phyloP scores from a whole-genome alignment of 1,284 basidiomycete species.

The Ganoderma lucidum region DNA sequence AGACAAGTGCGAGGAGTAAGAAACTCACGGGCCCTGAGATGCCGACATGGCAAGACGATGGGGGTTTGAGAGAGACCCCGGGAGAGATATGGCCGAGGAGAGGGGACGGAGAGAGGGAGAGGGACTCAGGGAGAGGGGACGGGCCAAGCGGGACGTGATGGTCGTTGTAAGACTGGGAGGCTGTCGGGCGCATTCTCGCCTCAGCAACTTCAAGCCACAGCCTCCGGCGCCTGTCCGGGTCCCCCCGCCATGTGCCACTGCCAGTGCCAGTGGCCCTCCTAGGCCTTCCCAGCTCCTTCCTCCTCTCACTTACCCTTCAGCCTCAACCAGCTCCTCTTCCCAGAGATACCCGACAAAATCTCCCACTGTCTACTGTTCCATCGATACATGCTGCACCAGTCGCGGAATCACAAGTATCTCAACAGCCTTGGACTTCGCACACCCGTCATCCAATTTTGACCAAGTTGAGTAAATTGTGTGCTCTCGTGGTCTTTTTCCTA shows the following conservation, averaged over 20 bases:
- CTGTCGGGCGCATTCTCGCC: slow-evolving; percentile 11
- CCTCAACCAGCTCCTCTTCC: background rate
- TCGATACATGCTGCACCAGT: background rate
- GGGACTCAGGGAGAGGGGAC: background rate
- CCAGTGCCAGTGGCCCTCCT: too few species aligned
- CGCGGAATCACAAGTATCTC: background rate
- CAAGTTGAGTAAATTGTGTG: background rate
- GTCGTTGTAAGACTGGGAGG: slow-evolving; percentile 23
- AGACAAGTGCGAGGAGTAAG: background rate
- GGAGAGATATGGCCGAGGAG: background rate
- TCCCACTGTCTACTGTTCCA: background rate
- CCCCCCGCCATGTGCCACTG: slow-evolving; percentile 2
- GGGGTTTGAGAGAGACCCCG: slow-evolving; percentile 6
- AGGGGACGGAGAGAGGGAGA: background rate
- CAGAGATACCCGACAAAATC: background rate
- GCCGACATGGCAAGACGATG: slow-evolving; percentile 36
- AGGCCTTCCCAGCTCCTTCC: background rate
- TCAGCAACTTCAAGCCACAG: slow-evolving; percentile 17
- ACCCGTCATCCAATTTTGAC: background rate
- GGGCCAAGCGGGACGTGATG: slow-evolving; percentile 16
- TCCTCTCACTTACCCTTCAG: background rate
- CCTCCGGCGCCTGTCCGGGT: slow-evolving; percentile 21
- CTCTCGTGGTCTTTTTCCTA: background rate
- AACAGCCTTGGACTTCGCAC: background rate
- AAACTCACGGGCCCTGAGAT: slow-evolving; percentile 38